Evolutionary conservation across 179 eudicot genomes (phyloP), one percentile per base, ranked within the genome.

Genomic region (Patellifolia procumbens): DNA sequence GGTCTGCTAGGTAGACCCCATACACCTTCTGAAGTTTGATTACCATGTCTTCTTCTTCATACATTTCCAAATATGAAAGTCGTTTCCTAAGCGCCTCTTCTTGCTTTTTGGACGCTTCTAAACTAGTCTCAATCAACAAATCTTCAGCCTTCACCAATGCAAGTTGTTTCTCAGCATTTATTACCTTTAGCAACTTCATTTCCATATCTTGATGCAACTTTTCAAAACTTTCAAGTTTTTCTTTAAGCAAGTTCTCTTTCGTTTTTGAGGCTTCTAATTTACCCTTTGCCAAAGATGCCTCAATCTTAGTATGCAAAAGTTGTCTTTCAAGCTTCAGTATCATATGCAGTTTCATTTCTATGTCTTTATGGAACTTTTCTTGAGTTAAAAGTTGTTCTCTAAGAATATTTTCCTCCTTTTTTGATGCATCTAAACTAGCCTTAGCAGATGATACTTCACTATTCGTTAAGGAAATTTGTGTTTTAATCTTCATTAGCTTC

Each of bases 221-320:
- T 26, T 56, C 68, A n/a, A 37, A 11, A 39, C 22, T 22, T 19
- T n/a, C 1, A 32, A 79, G 65, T 45, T 79, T 31, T 55, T 79
- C 74, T 24, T 73, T 56, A 26, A 79, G 63, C 70, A 52, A 51
- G 12, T 2, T 58, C 67, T 43, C 74, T 28, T 66, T 29, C 42
- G 29, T 55, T 58, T 43, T 24, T 1, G 22, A 55, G 48, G 37
- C 61, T 66, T 66, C 77, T 12, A 66, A 42, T 1, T 61, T 15
- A 53, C 49, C 11, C 42, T 56, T 65, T 0, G 39, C 42, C 32
- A 20, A 43, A 0, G 24, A 53, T 28, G 0, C 42, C 48, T 79
- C 28, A 73, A 6, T 29, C 29, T 17, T 58, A 53, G 28, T 58
- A 13, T 10, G 19, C 39, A 26, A 73, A 60, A 74, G 3, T 61